Base-by-base conservation (phyloP, 2,329 filamentous ascomycete genomes). In the Paracorniculantispora psalliotae region DNA sequence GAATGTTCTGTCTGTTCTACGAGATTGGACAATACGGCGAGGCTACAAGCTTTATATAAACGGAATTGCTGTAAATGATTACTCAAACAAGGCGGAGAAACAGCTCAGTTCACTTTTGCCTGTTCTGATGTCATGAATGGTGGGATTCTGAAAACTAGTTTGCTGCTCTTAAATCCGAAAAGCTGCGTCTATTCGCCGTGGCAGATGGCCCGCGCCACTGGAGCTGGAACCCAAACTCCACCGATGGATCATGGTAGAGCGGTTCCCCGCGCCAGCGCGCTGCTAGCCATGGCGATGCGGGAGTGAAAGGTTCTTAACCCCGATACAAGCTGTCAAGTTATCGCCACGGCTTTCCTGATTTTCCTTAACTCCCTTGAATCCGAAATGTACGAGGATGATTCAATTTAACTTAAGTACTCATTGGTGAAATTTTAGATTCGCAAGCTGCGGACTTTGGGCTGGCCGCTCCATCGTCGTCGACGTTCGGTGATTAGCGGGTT, bases 41-140 rank as follows among this genome's bases (percentile, higher is more conserved):
- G 15, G 25, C 39, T 25, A 30, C 51, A 7, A 23, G 2, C 5
- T 26, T 35, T 57, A 48, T 48, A 57, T 30, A 49, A 23, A n/a
- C 28, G 13, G 9, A 19, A 26, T 25, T 4, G 17, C 7, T 8
- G 15, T 25, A 9, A 9, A 7, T 13, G 46, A 43, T 49, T 41
- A 57, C 54, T 23, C n/a, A 12, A 49, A 15, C 55, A 26, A 15
- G 15, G 35, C 55, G 55, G 55, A 33, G 55, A 26, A 50, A 39
- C 44, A 46, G 12, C 21, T 19, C 7, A 13, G 12, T 50, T 35
- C 13, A n/a, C 15, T 9, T 25, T 2, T 43, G 10, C 21, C n/a
- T n/a, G n/a, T n/a, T 17, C 10, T 57, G 46, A 57, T 57, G 55
- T 57, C 55, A 57, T 44, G 25, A 19, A 35, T 26, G 37, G 26